Evolutionary conservation across 257 asterid species (phyloP), one percentile per base, ranked within the genome.

Genomic region (Lycium barbarum): DNA sequence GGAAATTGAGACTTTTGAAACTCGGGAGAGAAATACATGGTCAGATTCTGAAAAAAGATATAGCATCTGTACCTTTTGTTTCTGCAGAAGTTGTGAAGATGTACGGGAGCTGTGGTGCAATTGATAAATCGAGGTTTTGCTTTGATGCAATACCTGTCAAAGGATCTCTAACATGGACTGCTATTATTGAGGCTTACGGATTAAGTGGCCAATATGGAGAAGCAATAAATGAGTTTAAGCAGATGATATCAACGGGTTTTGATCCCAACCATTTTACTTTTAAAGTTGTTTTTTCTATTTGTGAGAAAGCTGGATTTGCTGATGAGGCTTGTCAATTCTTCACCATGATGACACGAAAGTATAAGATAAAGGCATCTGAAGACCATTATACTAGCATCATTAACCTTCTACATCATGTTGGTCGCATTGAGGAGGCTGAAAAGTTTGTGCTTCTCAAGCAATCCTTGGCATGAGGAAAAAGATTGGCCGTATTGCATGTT

Each of bases 131-230:
- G 18, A 93, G 88, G 86, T 67, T 80, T 87, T 90, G 85, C 80
- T 95, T 95, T 86, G 91, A 91, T 58, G 85, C 82, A 6, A 71
- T 91, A 80, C 90, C 91, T 45, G 92, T 85, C 13, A 97, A 97
- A 86, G 98, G 98, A 33, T 86, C 98, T 15, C 85, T 91, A 88
- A 91, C 94, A 5, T 93, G 98, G 98, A 97, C 99, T 59, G 94
- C 98, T 67, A 85, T 95, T 47, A 91, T 97, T 66, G 96, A 93
- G 84, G 98, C 98, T 47, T 90, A 90, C 71, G 93, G 93, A 79
- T 83, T 86, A 84, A 90, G 55, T 73, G 89, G 90, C 55, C 88
- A 38, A 81, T 83, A 88, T 51, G 65, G 87, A 79, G 97, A 90
- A 88, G 98, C 97, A 61, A 83, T 93, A 53, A 65, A 53, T 55